These are phyloP conservation scores for Aspergillus sp. DNA, from an alignment of 2,329 filamentous ascomycete genomes.

Conservation along the genomic window DNA sequence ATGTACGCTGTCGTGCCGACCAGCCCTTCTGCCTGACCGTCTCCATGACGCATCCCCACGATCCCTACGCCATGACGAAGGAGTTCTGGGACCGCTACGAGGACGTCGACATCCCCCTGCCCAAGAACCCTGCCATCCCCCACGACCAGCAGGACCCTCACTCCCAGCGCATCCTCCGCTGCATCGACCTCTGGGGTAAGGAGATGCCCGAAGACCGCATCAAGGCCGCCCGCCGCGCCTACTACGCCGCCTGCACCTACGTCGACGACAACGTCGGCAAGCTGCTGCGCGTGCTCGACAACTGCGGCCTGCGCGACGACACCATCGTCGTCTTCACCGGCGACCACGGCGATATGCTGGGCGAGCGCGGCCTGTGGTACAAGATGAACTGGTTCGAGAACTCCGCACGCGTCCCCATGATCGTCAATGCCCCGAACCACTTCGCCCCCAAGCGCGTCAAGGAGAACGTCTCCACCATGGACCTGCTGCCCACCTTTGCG, in stretches of 20 bases:
- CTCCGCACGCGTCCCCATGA: constrained; percentile 77
- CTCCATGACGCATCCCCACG: constrained; percentile 87
- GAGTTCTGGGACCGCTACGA: constrained; percentile 93
- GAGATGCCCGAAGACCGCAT: constrained; percentile 78
- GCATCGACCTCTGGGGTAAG: constrained; percentile 77
- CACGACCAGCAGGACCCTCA: constrained; percentile 78
- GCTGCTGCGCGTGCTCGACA: constrained; percentile 65
- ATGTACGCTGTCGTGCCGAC: constrained; percentile 68
- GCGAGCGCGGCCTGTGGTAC: constrained; percentile 84
- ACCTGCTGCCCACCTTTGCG: constrained; percentile 80
- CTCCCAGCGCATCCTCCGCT: constrained; percentile 75
- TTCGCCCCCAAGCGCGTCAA: constrained; percentile 68
- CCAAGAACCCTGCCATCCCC: constrained; percentile 60
- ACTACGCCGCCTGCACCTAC: constrained; percentile 88
- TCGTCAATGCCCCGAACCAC: constrained; percentile 68
- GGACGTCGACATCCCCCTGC: constrained; percentile 74
- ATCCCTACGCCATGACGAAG: constrained; percentile 87
- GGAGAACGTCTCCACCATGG: constrained; percentile 82
- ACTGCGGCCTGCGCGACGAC: constrained; percentile 70
- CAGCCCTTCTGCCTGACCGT: constrained; percentile 83
- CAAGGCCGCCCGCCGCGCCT: constrained; percentile 73
- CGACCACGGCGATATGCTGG: constrained; percentile 93
- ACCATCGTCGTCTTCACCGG: constrained; percentile 89
- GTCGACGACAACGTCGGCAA: constrained; percentile 88
- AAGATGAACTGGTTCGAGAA: constrained; percentile 97